Conservation (phyloP, 768 basidiomycete genomes). For the Trametes sanguinea region DNA sequence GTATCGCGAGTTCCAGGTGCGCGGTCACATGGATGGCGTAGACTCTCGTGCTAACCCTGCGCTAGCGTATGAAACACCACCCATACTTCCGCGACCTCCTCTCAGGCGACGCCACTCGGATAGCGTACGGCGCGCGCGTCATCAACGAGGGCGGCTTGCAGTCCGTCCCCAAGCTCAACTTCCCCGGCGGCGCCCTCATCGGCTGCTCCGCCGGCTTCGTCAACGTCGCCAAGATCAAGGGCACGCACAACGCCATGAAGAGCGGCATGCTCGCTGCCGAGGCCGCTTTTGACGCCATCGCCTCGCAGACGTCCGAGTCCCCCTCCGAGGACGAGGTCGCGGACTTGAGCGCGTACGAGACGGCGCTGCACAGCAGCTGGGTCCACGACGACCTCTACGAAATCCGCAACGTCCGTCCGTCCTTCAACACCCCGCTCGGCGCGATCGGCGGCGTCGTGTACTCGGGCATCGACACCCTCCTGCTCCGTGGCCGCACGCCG, state of each 20-base stretch:
- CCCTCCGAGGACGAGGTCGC: slow-evolving; percentile 31
- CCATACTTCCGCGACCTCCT: slow-evolving; percentile 86
- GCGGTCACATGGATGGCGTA: slow-evolving; percentile 23
- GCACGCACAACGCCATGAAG: slow-evolving; percentile 99
- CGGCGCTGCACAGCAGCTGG: slow-evolving; percentile 74
- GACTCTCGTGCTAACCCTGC: slow-evolving; percentile 22
- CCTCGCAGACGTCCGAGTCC: slow-evolving; percentile 29
- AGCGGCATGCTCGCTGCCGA: slow-evolving; percentile 97
- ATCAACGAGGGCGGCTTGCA: slow-evolving; percentile 95
- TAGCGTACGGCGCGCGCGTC: slow-evolving; percentile 89
- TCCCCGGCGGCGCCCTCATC: slow-evolving; percentile 92
- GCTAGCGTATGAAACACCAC: slow-evolving; percentile 92
- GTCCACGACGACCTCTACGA: slow-evolving; percentile 84
- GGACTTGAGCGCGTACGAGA: slow-evolving; percentile 77
- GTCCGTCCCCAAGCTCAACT: slow-evolving; percentile 80
- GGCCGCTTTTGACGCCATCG: slow-evolving; percentile 69
- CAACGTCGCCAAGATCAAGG: slow-evolving; percentile 97
- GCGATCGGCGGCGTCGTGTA: slow-evolving; percentile 87
- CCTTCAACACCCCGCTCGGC: slow-evolving; percentile 80
- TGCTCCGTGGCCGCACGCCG: slow-evolving; percentile 83
- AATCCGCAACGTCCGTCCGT: slow-evolving; percentile 89
- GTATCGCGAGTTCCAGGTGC: slow-evolving; percentile 89
- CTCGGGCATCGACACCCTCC: slow-evolving; percentile 83
- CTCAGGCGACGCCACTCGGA: slow-evolving; percentile 65
- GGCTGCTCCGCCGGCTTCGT: slow-evolving; percentile 97